These are phyloP conservation scores for Naganishia cerealis DNA, from an alignment of 1,284 basidiomycete genomes.

Conservation along the genomic window DNA sequence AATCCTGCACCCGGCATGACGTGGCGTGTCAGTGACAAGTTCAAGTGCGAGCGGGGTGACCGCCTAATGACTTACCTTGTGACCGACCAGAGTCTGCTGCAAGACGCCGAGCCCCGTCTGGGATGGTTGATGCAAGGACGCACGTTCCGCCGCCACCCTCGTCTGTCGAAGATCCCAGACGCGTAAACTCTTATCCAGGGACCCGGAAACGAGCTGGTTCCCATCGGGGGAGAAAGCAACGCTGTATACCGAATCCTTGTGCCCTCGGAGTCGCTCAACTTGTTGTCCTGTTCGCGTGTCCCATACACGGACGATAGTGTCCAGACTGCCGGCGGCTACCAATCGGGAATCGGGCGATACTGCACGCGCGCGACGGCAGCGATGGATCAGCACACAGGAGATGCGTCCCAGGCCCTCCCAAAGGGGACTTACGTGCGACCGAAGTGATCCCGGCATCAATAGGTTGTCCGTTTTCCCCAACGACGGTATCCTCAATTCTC, in stretches of 20 bases:
- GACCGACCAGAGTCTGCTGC: constrained; percentile 75
- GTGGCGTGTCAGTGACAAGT: not conserved
- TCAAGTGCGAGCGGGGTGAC: not conserved
- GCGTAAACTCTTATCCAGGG: constrained; percentile 81
- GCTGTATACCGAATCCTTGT: constrained; percentile 77
- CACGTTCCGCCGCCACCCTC: constrained; percentile 42
- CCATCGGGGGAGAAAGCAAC: constrained; percentile 87
- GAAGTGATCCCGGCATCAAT: constrained; percentile 73
- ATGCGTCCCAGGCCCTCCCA: too few species aligned
- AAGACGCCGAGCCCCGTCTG: constrained; percentile 59
- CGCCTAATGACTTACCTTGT: constrained; percentile 63
- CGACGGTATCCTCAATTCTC: constrained; percentile 56
- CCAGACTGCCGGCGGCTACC: constrained; percentile 79
- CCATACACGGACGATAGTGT: constrained; percentile 84
- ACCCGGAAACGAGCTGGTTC: constrained; percentile 70
- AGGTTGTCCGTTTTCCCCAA: constrained; percentile 57
- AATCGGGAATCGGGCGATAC: constrained; percentile 77
- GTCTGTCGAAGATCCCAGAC: constrained; percentile 71
- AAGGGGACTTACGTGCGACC: constrained; percentile 49
- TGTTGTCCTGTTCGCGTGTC: constrained; percentile 71
- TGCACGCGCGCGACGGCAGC: constrained; percentile 54
- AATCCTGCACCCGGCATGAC: constrained; percentile 45
- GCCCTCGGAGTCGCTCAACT: constrained; percentile 73
- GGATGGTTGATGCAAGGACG: not conserved
- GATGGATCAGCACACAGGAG: not conserved